Evolutionary conservation across 1,284 basidiomycete species (phyloP).

Genomic region (Apiotrichum sp.): DNA sequence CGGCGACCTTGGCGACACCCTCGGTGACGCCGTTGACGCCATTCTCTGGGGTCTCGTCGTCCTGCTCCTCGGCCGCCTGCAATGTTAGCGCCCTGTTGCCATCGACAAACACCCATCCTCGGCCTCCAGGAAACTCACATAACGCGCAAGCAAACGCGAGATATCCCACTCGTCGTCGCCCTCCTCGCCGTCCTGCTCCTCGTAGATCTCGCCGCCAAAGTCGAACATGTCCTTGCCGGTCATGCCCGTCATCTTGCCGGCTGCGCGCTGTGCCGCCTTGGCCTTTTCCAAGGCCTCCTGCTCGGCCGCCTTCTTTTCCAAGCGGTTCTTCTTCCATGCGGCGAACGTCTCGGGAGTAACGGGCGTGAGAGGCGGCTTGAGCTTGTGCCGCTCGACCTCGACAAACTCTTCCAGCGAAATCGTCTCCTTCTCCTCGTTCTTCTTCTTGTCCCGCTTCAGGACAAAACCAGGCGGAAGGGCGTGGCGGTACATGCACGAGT

Average conservation of each 20-base stretch:
- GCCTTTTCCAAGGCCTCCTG: constrained; percentile 71
- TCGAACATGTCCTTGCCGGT: constrained; percentile 95
- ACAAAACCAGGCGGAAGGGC: constrained; percentile 93
- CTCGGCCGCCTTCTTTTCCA: constrained; percentile 89
- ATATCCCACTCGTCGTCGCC: constrained; percentile 47
- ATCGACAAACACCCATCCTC: no score
- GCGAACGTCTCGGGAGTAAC: constrained; percentile 93
- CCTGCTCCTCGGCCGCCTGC: no score
- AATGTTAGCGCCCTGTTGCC: no score
- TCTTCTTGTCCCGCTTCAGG: constrained; percentile 77
- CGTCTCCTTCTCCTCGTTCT: constrained; percentile 67
- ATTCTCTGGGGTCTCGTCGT: no score
- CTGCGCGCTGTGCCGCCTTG: constrained; percentile 75
- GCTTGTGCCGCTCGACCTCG: constrained; percentile 95
- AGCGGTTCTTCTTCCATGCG: constrained; percentile 86
- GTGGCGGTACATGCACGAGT: constrained; percentile 90
- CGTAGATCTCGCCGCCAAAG: constrained; percentile 94
- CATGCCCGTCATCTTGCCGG: constrained; percentile 90
- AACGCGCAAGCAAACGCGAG: constrained; percentile 40
- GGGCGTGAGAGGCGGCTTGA: constrained; percentile 84
- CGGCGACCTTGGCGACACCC: no score
- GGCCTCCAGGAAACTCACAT: constrained; percentile 12
- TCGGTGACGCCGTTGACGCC: no score
- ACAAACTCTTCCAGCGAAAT: constrained; percentile 97
- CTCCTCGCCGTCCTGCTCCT: constrained; percentile 63